Evolutionary conservation across 164 flowering plant species (phyloP).

Genomic region (Tinospora cordifolia): DNA sequence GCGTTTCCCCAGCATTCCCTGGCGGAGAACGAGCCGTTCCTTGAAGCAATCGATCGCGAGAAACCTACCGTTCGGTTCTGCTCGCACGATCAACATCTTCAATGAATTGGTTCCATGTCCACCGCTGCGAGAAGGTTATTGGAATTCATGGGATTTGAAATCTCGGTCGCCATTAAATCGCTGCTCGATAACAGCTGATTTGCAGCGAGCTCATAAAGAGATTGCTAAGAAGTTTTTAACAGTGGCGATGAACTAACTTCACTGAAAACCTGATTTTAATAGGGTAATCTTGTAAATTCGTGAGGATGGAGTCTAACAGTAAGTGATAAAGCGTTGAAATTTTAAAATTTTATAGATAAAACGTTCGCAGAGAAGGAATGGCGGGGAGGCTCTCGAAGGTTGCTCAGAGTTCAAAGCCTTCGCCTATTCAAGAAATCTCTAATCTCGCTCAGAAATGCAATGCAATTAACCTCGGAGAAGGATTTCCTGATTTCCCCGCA

Average conservation of each 20-base stretch:
- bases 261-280: no score
- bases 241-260: background rate
- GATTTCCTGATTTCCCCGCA: conserved; percentile 80
- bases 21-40: conserved; percentile 48
- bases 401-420: conserved; percentile 46
- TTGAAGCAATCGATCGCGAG: conserved; percentile 40
- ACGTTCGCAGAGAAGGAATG: conserved; percentile 13
- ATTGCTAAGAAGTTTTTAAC: background rate
- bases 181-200: background rate
- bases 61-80: conserved; percentile 46
- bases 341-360: background rate
- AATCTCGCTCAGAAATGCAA: conserved; percentile 61
- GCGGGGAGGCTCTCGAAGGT: conserved; percentile 44
- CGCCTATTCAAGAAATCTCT: conserved; percentile 72
- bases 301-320: no score
- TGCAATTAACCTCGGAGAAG: conserved; percentile 85
- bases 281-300: no score
- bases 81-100: conserved; percentile 47
- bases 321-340: background rate
- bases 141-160: conserved; percentile 13
- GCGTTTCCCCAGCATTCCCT: conserved; percentile 20
- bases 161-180: conserved; percentile 8
- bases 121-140: conserved; percentile 46
- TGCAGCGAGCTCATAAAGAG: background rate
- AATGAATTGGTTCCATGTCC: conserved; percentile 80